phyloP scores from a whole-genome alignment of 768 basidiomycete species.

The Phylloporus sp. region DNA sequence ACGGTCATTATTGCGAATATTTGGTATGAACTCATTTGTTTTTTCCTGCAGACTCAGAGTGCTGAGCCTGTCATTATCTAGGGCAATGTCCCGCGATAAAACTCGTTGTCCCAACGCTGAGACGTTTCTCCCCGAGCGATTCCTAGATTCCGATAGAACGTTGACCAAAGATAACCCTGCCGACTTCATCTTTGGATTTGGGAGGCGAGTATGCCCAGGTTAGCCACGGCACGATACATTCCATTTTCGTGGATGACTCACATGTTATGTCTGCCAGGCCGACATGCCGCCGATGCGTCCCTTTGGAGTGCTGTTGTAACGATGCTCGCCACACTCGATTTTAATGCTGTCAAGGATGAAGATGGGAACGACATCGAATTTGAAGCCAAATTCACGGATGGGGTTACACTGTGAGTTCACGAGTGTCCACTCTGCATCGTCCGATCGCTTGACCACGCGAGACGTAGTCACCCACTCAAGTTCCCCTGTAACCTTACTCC shows the following conservation, averaged over 20 bases:
- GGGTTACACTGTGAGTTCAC: neutral
- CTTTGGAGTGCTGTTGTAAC: conserved; percentile 4
- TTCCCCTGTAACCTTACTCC: neutral
- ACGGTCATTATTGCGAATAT: neutral
- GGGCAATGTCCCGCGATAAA: conserved; percentile 7
- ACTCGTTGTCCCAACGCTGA: conserved; percentile 8
- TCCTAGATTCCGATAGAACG: neutral
- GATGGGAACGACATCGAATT: conserved; percentile 1
- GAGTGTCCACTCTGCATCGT: too few species aligned
- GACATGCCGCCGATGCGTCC: conserved; percentile 4
- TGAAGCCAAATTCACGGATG: neutral
- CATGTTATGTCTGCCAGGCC: too few species aligned
- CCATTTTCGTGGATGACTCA: too few species aligned
- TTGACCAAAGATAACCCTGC: conserved; percentile 3
- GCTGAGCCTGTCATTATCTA: neutral
- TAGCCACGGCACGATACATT: too few species aligned
- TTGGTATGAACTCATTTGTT: conserved; percentile 4
- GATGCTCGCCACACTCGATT: conserved; percentile 4
- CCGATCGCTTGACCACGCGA: too few species aligned
- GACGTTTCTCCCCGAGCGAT: conserved; percentile 12
- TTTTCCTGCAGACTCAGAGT: too few species aligned
- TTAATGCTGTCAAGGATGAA: neutral
- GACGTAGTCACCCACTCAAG: neutral
- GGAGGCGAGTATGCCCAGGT: conserved; percentile 7
- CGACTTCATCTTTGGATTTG: conserved; percentile 7